Evolutionary conservation across 768 basidiomycete genomes (phyloP), one percentile per base, ranked within the genome.

Genomic region (Strobilomyces dryophilus): DNA sequence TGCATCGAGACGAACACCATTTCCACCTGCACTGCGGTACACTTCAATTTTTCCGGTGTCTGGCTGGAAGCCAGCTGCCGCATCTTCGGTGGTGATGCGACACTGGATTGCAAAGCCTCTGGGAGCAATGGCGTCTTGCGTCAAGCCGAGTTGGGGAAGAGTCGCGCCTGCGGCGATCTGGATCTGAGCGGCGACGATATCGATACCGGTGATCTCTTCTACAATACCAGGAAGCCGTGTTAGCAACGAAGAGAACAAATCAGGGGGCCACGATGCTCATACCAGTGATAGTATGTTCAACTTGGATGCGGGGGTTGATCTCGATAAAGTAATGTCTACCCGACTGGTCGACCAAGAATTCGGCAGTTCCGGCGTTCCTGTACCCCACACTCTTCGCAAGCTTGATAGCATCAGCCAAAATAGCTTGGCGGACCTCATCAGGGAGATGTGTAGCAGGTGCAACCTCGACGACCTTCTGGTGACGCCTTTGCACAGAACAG

Each of bases 171-270:
- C 97, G n/a, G 95, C 95, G 63, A 99, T 98, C 74, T 98, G 97
- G 61, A 99, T 98, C 72, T 98, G 97, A 18, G 97, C 97, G 50
- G 97, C 97, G 37, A 98, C 94, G 58, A 99, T 95, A 67, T 99
- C 97, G 70, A 98, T 94, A 47, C 97, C 97, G 55, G 97, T 98
- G 65, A 99, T 99, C 68, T 98, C 95, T 89, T 98, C 97, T 95
- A 68, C 27, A 45, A 54, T 36, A 44, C n/a, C 42, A n/a, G 12
- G 24, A 5, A 41, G 14, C 10, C 21, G 17, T 3, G 24, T 45
- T 41, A 59, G 40, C 20, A 26, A 35, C 26, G 18, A 41, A 21
- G 29, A 29, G 8, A 29, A 29, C 29, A 29, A 31, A 12, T 24
- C 12, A 35, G 40, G 15, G 15, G 39, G 27, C 17, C 51, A 2